Conservation (phyloP, 768 basidiomycete genomes). For the Collybia mongolica region DNA sequence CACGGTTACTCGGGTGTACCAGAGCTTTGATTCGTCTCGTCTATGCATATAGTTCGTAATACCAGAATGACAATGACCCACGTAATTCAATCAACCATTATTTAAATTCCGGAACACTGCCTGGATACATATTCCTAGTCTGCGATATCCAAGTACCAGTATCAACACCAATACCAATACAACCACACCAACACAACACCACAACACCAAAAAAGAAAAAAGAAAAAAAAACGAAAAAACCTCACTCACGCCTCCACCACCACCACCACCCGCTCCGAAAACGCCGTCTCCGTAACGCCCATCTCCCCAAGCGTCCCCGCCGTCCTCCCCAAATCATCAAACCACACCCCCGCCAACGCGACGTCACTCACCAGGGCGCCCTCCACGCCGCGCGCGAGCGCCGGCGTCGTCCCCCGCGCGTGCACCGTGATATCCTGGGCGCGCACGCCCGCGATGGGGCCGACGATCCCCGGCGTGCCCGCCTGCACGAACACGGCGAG, state of each 20-base stretch:
- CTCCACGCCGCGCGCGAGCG: background rate
- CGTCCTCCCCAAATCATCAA: slow-evolving; percentile 1
- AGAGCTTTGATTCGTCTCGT: background rate
- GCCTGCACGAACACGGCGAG: slow-evolving; percentile 5
- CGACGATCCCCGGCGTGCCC: background rate
- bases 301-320: slow-evolving; percentile 1
- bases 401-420: background rate
- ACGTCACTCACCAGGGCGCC: background rate
- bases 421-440: slow-evolving; percentile 1
- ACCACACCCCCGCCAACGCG: background rate
- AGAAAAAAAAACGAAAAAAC: no score
- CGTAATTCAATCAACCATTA: no score
- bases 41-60: no score
- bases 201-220: background rate
- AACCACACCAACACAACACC: no score
- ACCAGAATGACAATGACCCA: no score
- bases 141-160: no score
- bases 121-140: no score
- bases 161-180: no score
- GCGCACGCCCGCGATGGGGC: background rate
- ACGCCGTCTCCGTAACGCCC: background rate
- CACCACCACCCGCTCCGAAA: no score
- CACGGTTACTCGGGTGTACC: no score
- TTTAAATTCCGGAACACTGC: no score
- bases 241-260: no score